Evolutionary conservation across 2,329 filamentous ascomycete genomes (phyloP).

Genomic region (Blastomyces silverae): DNA sequence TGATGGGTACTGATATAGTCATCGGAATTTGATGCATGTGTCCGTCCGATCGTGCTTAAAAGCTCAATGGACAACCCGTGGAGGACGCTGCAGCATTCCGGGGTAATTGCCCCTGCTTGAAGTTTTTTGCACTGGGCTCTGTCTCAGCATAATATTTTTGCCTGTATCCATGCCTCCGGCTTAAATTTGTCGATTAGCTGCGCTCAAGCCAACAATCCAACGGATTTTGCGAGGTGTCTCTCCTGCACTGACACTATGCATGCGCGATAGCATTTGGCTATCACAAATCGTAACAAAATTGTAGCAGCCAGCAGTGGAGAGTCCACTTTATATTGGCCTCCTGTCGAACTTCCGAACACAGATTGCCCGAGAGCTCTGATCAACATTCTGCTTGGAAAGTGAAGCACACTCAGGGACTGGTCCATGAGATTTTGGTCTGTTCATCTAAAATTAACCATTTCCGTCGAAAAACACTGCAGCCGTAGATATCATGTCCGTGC

Average conservation of each 20-base stretch:
- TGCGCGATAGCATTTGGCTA: neutral
- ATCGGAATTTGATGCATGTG: neutral
- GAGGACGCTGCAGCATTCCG: neutral
- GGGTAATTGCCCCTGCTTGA: neutral
- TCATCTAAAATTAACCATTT: neutral
- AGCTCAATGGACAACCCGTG: neutral
- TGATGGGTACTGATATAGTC: neutral
- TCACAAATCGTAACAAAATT: neutral
- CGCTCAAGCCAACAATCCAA: too few species aligned
- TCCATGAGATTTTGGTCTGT: neutral
- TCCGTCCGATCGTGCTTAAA: neutral
- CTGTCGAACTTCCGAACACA: neutral
- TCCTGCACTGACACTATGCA: neutral
- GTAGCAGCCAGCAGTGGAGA: neutral
- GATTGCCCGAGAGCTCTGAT: neutral
- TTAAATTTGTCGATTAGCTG: too few species aligned
- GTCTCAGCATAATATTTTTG: neutral
- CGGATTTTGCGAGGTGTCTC: too few species aligned
- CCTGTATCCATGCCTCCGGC: neutral
- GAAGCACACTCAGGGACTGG: neutral
- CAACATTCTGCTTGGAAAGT: neutral
- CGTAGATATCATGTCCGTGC: neutral
- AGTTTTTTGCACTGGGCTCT: neutral
- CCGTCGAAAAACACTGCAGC: neutral
- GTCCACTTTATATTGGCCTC: neutral